Evolutionary conservation across 83 land plant species (phyloP), one percentile per base, ranked within the genome.

Genomic region (Isoetes engelmannii): DNA sequence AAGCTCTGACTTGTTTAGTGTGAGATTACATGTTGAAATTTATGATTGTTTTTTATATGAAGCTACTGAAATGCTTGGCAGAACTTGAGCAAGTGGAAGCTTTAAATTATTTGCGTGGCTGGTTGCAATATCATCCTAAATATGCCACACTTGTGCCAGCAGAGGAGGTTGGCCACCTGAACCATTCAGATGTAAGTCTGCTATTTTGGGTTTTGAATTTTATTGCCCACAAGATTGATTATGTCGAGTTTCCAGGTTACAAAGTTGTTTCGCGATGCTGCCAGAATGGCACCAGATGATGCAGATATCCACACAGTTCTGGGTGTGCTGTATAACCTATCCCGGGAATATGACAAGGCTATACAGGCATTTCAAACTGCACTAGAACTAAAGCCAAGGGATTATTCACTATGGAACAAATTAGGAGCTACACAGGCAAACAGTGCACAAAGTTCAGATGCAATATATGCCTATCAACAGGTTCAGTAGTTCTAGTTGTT

Each of bases 341-440:
- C 98, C 7, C 84, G 98, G 74, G 90, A 94, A 57, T 94, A 83
- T 77, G 89, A 86, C 79, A 90, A 79, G 69, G 98, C 98, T 13
- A 87, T 94, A 70, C 73, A 21, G 57, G 69, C 96, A 28, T 94
- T 94, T 46, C 63, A 83, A 67, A 88, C 78, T 44, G 92, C 96
- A 65, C 76, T 94, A 51, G 81, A 87, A 72, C 81, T 94, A 48
- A 94, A 86, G 67, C 92, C 96, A 45, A 83, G 82, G 45, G 98
- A 94, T 75, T 94, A 94, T 63, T 94, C 98, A 55, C 85, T 94
- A 7, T 94, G 96, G 98, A 94, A 94, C 79, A 94, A 94, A 71
- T 87, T 94, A 49, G 98, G 98, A 71, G 96, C 96, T 67, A 94
- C 98, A 21, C 90, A 90, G 81, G 98, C 98, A 41, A 94, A 90